phyloP scores from a whole-genome alignment of 2,329 filamentous ascomycete species.

The Pseudohalonectria lignicola region DNA sequence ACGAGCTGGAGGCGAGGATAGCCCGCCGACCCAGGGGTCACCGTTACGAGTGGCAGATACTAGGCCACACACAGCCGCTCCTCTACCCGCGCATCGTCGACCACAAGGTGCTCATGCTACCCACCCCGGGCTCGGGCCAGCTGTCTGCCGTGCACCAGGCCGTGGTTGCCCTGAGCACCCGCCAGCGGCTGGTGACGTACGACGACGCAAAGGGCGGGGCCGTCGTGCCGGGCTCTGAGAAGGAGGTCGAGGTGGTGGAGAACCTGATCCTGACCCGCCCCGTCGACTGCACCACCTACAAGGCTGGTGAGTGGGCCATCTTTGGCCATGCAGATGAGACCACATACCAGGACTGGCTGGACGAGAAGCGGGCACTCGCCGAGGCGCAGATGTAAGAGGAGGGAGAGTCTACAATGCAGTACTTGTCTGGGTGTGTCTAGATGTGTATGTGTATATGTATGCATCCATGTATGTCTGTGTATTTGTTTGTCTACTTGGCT shows the following conservation, averaged over 20 bases:
- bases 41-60: conserved; percentile 40
- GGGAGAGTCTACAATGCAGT: too few relatives aligned
- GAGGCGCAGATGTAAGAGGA: too few relatives aligned
- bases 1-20: conserved; percentile 41
- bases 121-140: conserved; percentile 13
- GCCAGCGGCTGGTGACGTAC: conserved; percentile 39
- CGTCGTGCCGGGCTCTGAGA: conserved; percentile 33
- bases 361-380: conserved; percentile 17
- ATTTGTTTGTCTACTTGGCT: too few relatives aligned
- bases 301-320: conserved; percentile 45
- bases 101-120: conserved; percentile 34
- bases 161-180: conserved; percentile 47
- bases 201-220: conserved; percentile 20
- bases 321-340: conserved; percentile 53
- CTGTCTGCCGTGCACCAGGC: conserved; percentile 36
- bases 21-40: conserved; percentile 34
- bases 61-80: conserved; percentile 31
- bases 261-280: conserved; percentile 50
- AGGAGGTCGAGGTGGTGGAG: conserved; percentile 46
- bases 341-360: conserved; percentile 27
- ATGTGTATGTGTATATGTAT: too few relatives aligned
- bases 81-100: conserved; percentile 40
- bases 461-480: too few relatives aligned
- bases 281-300: conserved; percentile 32
- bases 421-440: too few relatives aligned